Evolutionary conservation across 2,329 filamentous ascomycete species (phyloP).

Genomic region (Aureobasidium subglaciale): DNA sequence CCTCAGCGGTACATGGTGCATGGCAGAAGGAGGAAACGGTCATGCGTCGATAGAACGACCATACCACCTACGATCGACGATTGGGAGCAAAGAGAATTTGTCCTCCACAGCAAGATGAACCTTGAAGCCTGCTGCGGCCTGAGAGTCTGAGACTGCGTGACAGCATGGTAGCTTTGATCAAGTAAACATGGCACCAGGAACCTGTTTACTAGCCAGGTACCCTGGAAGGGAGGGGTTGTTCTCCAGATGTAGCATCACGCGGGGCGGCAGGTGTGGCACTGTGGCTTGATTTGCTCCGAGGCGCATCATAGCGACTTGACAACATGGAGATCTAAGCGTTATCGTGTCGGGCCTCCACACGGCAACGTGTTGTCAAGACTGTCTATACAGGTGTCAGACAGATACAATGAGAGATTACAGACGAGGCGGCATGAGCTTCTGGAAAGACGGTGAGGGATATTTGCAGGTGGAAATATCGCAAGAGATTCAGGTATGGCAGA

Average conservation of each 20-base stretch:
- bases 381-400: not conserved
- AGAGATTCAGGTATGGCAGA: not conserved
- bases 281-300: conserved; percentile 5
- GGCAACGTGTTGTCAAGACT: conserved; percentile 8
- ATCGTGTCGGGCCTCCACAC: not conserved
- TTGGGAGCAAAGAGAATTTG: not conserved
- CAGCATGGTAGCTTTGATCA: not conserved
- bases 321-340: conserved; percentile 4
- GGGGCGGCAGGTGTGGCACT: conserved; percentile 10
- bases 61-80: not conserved
- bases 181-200: not conserved
- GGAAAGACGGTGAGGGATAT: conserved; percentile 2
- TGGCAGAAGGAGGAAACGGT: not conserved
- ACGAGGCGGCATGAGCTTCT: not conserved
- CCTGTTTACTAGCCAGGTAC: not conserved
- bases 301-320: conserved; percentile 1
- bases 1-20: not conserved
- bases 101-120: not conserved
- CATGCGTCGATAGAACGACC: not conserved
- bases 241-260: conserved; percentile 2
- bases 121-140: not conserved
- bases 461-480: not conserved
- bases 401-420: not conserved
- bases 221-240: not conserved
- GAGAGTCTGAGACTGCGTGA: not conserved